Evolutionary conservation across 768 basidiomycete species (phyloP).

Genomic region (Russula vinacea): DNA sequence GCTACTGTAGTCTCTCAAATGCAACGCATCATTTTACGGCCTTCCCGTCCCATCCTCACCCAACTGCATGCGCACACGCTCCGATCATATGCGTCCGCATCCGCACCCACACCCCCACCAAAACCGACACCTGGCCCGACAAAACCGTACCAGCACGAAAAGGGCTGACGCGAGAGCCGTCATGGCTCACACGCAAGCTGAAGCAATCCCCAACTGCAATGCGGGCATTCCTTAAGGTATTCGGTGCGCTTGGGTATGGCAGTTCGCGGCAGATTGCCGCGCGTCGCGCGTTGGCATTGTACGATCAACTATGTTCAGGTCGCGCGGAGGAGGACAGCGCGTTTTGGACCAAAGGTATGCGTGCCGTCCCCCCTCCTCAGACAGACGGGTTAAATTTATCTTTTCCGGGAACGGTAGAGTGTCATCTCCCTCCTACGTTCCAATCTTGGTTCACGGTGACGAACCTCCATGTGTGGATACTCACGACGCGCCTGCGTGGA

Average conservation of each 20-base stretch:
- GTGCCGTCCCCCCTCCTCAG: too few species aligned
- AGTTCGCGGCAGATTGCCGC: slow-evolving; percentile 25
- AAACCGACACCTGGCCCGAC: slow-evolving; percentile 21
- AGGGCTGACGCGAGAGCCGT: slow-evolving; percentile 19
- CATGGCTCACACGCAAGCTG: slow-evolving; percentile 30
- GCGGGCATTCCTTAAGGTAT: slow-evolving; percentile 26
- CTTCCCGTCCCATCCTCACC: slow-evolving; percentile 3
- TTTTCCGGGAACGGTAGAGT: slow-evolving; percentile 51
- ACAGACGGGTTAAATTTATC: neutral
- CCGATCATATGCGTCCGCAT: slow-evolving; percentile 6
- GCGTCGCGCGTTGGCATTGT: slow-evolving; percentile 26
- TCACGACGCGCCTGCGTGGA: slow-evolving; percentile 82
- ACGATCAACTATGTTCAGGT: slow-evolving; percentile 24
- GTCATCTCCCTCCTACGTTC: slow-evolving; percentile 84
- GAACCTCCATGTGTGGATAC: slow-evolving; percentile 89
- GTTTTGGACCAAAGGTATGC: slow-evolving; percentile 27
- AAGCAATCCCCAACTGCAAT: slow-evolving; percentile 25
- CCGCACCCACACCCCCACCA: neutral
- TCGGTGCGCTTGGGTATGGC: slow-evolving; percentile 27
- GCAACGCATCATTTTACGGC: slow-evolving; percentile 17
- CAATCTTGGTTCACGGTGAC: slow-evolving; percentile 96
- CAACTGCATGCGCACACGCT: neutral
- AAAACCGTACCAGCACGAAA: slow-evolving; percentile 27
- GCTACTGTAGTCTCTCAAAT: neutral
- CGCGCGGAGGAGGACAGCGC: slow-evolving; percentile 28